Conservation (phyloP, 2,329 filamentous ascomycete genomes). For the Grosmannia huntii region DNA sequence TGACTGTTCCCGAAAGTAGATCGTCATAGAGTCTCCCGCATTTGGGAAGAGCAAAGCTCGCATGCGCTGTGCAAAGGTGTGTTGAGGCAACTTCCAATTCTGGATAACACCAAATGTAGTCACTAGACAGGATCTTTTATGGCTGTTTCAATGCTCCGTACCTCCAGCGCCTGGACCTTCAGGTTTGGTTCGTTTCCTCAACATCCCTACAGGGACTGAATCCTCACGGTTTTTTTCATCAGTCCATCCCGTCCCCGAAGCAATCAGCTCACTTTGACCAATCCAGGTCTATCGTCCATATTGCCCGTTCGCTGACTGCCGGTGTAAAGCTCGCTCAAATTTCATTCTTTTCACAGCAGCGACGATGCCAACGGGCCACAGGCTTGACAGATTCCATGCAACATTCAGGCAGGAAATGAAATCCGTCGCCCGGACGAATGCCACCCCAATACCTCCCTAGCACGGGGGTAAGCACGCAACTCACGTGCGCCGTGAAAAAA, state of each 20-base stretch:
- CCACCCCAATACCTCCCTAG: too few species aligned
- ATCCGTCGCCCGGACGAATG: too few species aligned
- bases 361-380: neutral
- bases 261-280: too few species aligned
- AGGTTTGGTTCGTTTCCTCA: too few species aligned
- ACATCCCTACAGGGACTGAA: too few species aligned
- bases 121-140: too few species aligned
- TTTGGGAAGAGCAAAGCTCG: neutral
- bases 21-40: too few species aligned
- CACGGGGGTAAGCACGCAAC: too few species aligned
- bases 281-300: neutral
- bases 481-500: too few species aligned
- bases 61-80: neutral
- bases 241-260: neutral
- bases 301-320: neutral
- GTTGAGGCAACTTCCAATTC: neutral
- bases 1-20: neutral
- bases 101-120: too few species aligned
- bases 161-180: neutral
- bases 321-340: neutral
- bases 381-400: too few species aligned
- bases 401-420: neutral
- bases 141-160: neutral
- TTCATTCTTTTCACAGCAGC: neutral
- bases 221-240: too few species aligned